Evolutionary conservation across 352 stramenopile genomes (phyloP).

Genomic region (Aphanomyces euteiches): DNA sequence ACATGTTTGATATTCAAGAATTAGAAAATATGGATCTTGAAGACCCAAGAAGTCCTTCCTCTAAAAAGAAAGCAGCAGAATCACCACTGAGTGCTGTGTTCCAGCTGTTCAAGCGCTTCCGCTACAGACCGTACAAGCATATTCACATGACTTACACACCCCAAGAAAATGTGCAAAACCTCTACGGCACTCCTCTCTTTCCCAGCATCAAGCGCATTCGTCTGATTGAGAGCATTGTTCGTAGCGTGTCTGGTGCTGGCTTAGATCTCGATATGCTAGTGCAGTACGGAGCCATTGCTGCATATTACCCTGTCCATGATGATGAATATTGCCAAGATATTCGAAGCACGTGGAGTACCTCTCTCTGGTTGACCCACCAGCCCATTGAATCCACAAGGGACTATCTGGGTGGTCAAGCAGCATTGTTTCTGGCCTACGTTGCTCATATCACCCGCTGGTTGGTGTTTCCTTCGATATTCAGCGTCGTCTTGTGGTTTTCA

Average conservation of each 20-base stretch:
- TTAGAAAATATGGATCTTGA: constrained; percentile 26
- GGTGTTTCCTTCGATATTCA: constrained; percentile 88
- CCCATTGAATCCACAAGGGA: constrained; percentile 77
- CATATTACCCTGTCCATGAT: constrained; percentile 75
- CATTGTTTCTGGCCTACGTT: constrained; percentile 97
- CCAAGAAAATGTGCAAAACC: constrained; percentile 57
- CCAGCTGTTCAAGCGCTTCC: constrained; percentile 36
- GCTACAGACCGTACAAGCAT: constrained; percentile 78
- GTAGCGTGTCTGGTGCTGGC: constrained; percentile 40
- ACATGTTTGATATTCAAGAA: constrained; percentile 24
- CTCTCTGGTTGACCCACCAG: constrained; percentile 72
- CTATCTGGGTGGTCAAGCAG: constrained; percentile 89
- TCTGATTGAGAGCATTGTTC: constrained; percentile 83
- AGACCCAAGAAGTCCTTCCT: not conserved
- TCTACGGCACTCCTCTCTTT: constrained; percentile 69
- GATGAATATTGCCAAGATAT: constrained; percentile 57
- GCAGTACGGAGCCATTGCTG: constrained; percentile 66
- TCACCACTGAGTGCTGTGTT: constrained; percentile 7
- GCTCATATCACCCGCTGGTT: constrained; percentile 95
- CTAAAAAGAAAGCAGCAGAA: not conserved
- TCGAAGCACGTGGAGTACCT: constrained; percentile 67
- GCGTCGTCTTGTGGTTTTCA: constrained; percentile 83
- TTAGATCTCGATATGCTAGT: constrained; percentile 56
- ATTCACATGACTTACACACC: constrained; percentile 82
- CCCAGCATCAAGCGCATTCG: constrained; percentile 68